These are phyloP conservation scores for Yarrowia yakushimensis DNA, from an alignment of 805 yeast species.

Conservation along the genomic window DNA sequence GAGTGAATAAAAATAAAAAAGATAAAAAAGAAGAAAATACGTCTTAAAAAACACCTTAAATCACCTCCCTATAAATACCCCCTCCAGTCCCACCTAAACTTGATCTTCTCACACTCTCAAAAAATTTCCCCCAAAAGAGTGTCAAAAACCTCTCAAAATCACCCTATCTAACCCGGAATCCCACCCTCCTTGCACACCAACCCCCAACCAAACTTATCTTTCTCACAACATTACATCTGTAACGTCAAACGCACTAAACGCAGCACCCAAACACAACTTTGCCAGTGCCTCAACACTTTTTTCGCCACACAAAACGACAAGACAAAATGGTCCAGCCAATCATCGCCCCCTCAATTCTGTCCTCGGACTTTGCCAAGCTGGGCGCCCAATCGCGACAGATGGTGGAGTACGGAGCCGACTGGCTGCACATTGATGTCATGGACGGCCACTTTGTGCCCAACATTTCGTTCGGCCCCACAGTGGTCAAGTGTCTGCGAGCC, in stretches of 20 bases:
- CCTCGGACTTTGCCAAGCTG: constrained; percentile 80
- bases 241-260: not conserved
- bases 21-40: too few relatives aligned
- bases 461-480: constrained; percentile 89
- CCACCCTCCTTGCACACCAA: too few relatives aligned
- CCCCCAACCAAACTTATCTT: too few relatives aligned
- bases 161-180: too few relatives aligned
- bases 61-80: too few relatives aligned
- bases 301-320: not conserved
- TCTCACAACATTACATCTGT: not conserved
- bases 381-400: constrained; percentile 84
- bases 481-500: constrained; percentile 71
- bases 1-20: too few relatives aligned
- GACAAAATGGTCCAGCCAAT: constrained; percentile 32
- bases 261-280: not conserved
- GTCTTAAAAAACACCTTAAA: too few relatives aligned
- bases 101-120: too few relatives aligned
- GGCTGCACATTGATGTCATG: constrained; percentile 98
- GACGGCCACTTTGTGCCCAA: constrained; percentile 99
- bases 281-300: not conserved
- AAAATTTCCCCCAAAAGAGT: too few relatives aligned
- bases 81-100: too few relatives aligned
- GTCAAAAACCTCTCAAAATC: too few relatives aligned
- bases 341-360: constrained; percentile 91
- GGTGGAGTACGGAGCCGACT: constrained; percentile 79